Evolutionary conservation across 2,329 filamentous ascomycete genomes (phyloP), one percentile per base, ranked within the genome.

Genomic region (Clarireedia homoeocarpa): DNA sequence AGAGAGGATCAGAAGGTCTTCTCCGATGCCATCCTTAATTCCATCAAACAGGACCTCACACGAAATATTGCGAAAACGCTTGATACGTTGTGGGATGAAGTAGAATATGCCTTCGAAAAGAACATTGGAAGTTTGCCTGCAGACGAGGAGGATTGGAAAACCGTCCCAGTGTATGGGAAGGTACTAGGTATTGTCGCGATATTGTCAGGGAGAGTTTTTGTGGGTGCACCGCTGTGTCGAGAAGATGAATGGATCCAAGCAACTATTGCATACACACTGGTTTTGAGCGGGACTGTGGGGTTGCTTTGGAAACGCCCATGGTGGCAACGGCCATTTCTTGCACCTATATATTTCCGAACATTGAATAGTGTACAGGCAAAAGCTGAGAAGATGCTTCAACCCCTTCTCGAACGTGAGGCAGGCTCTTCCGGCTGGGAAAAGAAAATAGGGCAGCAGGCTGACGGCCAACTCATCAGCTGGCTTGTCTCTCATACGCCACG

Each of bases 161-260:
- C 58, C 4, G 34, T 62, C 6, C 23, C 36, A 24, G 26, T 65
- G 2, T 69, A 72, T 36, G 62, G 66, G 4, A 71, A 68, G 6
- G 63, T 75, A 46, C 65, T 70, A 57, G 59, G 66, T 2, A 68
- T 75, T 34, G 68, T 77, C 2, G 70, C 74, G 4, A 62, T 70
- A 2, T 60, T 74, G 12, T 71, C 70, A 38, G 77, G 64, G 3
- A 53, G 66, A 12, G 59, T 64, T 1, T 67, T 67, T 26, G 66
- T 67, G 26, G 64, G 65, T 2, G 49, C 49, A 2, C 63, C 62
- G 1, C 39, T 67, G 3, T 64, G 63, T 26, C 45, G 66, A 6
- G 58, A 67, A 0, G 61, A 66, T 24, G 62, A 67, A 27, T 67
- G 63, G 64, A 54, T 66, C 4, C 27, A 59, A 6, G 49, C 59